Evolutionary conservation across 495 filamentous ascomycete genomes (phyloP).

Genomic region (Neurospora tetraspora): DNA sequence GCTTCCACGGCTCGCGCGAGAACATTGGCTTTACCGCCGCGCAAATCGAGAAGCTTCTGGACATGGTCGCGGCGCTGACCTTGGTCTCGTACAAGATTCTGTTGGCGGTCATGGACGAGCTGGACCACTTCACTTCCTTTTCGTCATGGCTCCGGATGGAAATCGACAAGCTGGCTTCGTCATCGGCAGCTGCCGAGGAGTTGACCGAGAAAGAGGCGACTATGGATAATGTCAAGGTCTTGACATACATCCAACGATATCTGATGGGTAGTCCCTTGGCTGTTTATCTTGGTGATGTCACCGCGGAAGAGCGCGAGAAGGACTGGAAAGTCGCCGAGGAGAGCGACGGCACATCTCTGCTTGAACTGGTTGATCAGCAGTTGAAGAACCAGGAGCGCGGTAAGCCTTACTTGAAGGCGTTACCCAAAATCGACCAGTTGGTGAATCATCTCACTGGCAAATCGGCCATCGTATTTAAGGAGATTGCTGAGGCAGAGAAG

Average conservation of each 20-base stretch:
- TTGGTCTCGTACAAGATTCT: conserved; percentile 68
- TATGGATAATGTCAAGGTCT: conserved; percentile 43
- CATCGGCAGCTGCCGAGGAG: conserved; percentile 37
- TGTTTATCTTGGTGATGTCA: conserved; percentile 28
- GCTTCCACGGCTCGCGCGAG: conserved; percentile 58
- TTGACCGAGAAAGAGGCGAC: conserved; percentile 42
- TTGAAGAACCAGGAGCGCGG: conserved; percentile 33
- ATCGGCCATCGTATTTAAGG: conserved; percentile 33
- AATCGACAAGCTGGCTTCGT: conserved; percentile 53
- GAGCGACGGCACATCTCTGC: conserved; percentile 19
- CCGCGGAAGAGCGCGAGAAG: conserved; percentile 18
- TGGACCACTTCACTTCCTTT: conserved; percentile 68
- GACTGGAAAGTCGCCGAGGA: conserved; percentile 22
- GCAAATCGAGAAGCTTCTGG: conserved; percentile 44
- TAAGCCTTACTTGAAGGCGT: conserved; percentile 24
- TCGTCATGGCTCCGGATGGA: conserved; percentile 77
- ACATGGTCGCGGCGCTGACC: conserved; percentile 65
- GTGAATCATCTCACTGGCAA: conserved; percentile 31
- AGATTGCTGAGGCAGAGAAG: conserved; percentile 46
- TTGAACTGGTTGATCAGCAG: conserved; percentile 38
- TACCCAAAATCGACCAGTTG: conserved; percentile 36
- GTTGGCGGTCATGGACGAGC: conserved; percentile 60
- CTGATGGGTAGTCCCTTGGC: conserved; percentile 37
- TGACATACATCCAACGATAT: conserved; percentile 43
- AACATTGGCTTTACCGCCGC: conserved; percentile 50